Evolutionary conservation across 345 rosid genomes (phyloP).

Genomic region (Ceriops zippeliana): DNA sequence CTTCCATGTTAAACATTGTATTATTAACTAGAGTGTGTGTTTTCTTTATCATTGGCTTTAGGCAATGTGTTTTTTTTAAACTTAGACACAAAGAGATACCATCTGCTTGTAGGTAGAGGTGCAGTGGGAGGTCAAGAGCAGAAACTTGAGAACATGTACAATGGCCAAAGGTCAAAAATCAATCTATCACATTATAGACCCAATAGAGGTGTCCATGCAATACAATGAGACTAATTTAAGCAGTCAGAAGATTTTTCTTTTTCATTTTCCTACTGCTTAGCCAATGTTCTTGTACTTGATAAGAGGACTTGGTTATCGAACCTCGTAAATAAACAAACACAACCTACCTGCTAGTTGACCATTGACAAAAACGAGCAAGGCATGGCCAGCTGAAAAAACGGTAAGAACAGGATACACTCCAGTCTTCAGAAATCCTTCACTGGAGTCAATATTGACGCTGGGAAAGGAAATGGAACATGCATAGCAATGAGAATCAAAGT

Average conservation of each 20-base stretch:
- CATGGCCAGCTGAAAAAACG: slow-evolving; percentile 76
- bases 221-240: not conserved
- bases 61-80: not conserved
- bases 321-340: not conserved
- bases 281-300: not conserved
- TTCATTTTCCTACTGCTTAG: not conserved
- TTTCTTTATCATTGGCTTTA: not conserved
- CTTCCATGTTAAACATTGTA: too few relatives aligned
- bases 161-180: too few relatives aligned
- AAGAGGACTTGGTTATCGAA: not conserved
- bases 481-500: not conserved
- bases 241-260: not conserved
- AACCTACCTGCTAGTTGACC: slow-evolving; percentile 67
- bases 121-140: not conserved
- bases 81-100: not conserved
- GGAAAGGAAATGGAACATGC: not conserved
- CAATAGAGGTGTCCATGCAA: not conserved
- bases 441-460: slow-evolving; percentile 35
- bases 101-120: not conserved
- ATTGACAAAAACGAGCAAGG: slow-evolving; percentile 62
- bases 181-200: too few relatives aligned
- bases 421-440: slow-evolving; percentile 34
- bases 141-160: not conserved
- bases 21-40: not conserved
- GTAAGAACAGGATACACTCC: slow-evolving; percentile 40